phyloP scores from a whole-genome alignment of 1,284 basidiomycete species.

The Puccinia hordei region DNA sequence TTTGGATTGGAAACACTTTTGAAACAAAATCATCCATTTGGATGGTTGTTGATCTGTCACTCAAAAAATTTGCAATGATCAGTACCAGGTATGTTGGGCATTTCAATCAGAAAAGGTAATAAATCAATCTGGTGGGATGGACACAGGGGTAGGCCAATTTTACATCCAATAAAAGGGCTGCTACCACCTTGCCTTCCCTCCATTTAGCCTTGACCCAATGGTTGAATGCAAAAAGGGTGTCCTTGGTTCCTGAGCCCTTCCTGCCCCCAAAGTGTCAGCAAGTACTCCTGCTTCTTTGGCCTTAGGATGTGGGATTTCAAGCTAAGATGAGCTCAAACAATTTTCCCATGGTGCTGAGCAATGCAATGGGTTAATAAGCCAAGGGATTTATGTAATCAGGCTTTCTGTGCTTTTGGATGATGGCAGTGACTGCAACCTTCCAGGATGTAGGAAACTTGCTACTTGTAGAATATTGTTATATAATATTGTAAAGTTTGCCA shows the following conservation, averaged over 20 bases:
- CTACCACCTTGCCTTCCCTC: slow-evolving; percentile 25
- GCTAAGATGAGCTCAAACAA: background rate
- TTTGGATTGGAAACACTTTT: too few relatives aligned
- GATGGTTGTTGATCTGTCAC: too few relatives aligned
- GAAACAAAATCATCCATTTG: too few relatives aligned
- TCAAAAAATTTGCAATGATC: slow-evolving; percentile 5
- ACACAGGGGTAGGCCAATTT: slow-evolving; percentile 33
- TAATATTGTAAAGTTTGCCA: background rate
- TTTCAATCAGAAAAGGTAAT: background rate
- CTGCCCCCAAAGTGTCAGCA: background rate
- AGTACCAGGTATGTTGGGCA: background rate
- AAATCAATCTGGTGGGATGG: background rate
- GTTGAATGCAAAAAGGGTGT: too few relatives aligned
- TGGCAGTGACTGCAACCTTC: slow-evolving; percentile 11
- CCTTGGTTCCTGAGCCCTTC: background rate
- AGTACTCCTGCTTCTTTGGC: background rate
- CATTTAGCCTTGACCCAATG: slow-evolving; percentile 3
- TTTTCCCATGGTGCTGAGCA: too few relatives aligned
- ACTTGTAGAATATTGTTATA: background rate
- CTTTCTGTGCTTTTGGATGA: background rate
- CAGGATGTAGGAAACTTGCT: background rate
- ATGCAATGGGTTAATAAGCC: slow-evolving; percentile 13
- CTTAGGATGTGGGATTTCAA: background rate
- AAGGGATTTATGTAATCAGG: background rate
- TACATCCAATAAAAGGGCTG: slow-evolving; percentile 1